phyloP scores from a whole-genome alignment of 176 grass and related monocot species.

The Lolium rigidum region DNA sequence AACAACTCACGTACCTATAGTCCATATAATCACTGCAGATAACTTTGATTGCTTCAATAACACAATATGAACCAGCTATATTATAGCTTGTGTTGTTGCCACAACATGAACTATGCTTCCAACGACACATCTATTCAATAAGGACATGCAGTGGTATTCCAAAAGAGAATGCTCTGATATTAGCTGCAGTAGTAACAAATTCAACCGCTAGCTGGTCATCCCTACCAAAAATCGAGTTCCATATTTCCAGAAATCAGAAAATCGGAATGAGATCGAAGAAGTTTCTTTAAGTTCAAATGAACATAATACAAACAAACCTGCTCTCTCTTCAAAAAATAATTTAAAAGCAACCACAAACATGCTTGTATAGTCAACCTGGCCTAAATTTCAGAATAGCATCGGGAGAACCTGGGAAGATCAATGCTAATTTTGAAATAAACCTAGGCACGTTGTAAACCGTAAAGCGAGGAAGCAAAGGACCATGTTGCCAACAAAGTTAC shows the following conservation, averaged over 20 bases:
- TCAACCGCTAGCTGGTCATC: slow-evolving; percentile 97
- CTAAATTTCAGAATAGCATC: slow-evolving; percentile 45
- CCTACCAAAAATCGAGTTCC: slow-evolving; percentile 87
- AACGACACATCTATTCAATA: slow-evolving; percentile 96
- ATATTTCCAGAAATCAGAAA: slow-evolving; percentile 68
- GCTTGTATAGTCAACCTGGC: slow-evolving; percentile 74
- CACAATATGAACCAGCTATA: slow-evolving; percentile 92
- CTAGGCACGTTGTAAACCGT: slow-evolving; percentile 10
- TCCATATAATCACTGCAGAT: slow-evolving; percentile 68
- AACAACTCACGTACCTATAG: slow-evolving; percentile 51
- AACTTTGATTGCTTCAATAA: slow-evolving; percentile 92
- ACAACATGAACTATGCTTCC: slow-evolving; percentile 97
- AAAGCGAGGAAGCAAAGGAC: background rate
- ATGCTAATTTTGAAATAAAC: background rate
- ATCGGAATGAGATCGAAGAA: background rate
- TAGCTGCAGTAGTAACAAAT: slow-evolving; percentile 91
- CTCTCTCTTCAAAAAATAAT: slow-evolving; percentile 82
- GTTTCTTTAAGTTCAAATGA: background rate
- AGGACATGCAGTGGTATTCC: slow-evolving; percentile 89
- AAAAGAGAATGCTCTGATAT: slow-evolving; percentile 96
- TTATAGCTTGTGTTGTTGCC: slow-evolving; percentile 88
- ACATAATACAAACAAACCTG: slow-evolving; percentile 51
- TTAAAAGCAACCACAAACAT: slow-evolving; percentile 85
- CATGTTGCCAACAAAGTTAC: slow-evolving; percentile 40
- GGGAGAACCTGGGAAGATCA: too few relatives aligned